Evolutionary conservation across 768 basidiomycete species (phyloP), one percentile per base, ranked within the genome.

Genomic region (Pulveroboletus sp.): DNA sequence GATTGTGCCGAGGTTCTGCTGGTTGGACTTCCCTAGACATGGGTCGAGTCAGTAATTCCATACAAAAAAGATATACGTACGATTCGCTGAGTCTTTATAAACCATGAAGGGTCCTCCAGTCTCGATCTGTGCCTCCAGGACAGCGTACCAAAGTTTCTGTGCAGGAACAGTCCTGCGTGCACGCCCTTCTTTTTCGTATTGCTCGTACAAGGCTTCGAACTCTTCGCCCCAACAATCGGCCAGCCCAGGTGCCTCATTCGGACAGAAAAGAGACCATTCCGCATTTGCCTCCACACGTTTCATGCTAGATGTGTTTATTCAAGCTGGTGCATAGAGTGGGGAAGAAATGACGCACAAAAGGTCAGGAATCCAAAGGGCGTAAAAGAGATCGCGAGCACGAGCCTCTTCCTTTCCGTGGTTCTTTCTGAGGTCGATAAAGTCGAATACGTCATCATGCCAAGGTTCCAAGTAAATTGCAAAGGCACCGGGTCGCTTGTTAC

Each of bases 21-120:
- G 96, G 74, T 99, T 99, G 13, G 94, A 97, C 74, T 99, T 99
- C 59, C 78, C 90, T 94, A 60, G n/a, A 30, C 5, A 11, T 14
- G 19, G 39, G 8, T 19, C 57, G 20, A 54, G 36, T 19, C 16
- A 34, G 12, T 32, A 37, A 29, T 24, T 20, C 20, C 31, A n/a
- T 43, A 41, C 30, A 14, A 47, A 38, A 35, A 29, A 29, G 22
- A 16, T 16, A 11, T 1, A 72, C 86, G 47, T 60, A 93, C 92
- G 71, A 68, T 99, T 99, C 50, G 89, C 86, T 34, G 92, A 80
- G 63, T 98, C 95, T 75, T 99, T 99, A 80, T 98, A 99, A 23
- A 91, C 76, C 92, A 98, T 98, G 76, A 97, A 99, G 0, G 96
- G 96, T n/a, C 86, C 87, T 43, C 96, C 96, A 1, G 96, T 99